A percentile compares a stretch with the other conserved stretches of the same genome.
Evolutionary conservation across 2,329 filamentous ascomycete genomes (phyloP).

Genomic region (Mycosphaerella arachidis): DNA sequence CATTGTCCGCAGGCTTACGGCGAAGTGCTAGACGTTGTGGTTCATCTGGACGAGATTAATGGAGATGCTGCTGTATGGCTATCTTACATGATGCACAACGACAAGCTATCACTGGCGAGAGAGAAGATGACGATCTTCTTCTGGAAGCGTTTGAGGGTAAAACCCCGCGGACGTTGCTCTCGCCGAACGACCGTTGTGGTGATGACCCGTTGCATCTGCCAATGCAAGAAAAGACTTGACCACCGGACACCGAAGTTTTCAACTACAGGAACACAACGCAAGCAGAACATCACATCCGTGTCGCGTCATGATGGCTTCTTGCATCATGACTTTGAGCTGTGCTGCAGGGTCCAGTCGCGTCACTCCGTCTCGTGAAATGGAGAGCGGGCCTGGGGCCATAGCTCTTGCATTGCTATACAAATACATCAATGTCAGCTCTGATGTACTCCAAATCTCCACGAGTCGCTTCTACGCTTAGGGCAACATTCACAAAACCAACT

Average conservation of each 20-base stretch:
- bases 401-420: neutral
- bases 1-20: neutral
- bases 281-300: neutral
- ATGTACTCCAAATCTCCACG: neutral
- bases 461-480: neutral
- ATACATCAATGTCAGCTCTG: neutral
- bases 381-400: neutral
- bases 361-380: neutral
- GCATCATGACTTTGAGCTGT: conserved; percentile 2
- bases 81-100: neutral
- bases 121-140: conserved; percentile 1
- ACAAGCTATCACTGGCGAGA: neutral
- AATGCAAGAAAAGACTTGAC: neutral
- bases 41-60: neutral
- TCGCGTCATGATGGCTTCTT: neutral
- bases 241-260: neutral
- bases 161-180: too few species aligned
- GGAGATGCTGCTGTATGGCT: neutral
- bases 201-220: neutral
- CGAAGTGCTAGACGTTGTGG: neutral
- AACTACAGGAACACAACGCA: neutral
- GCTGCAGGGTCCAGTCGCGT: neutral
- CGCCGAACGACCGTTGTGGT: neutral
- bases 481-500: neutral
- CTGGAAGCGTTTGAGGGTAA: neutral